Evolutionary conservation across 2,329 filamentous ascomycete species (phyloP), one percentile per base, ranked within the genome.

Genomic region (Pseudogymnoascus sp.): DNA sequence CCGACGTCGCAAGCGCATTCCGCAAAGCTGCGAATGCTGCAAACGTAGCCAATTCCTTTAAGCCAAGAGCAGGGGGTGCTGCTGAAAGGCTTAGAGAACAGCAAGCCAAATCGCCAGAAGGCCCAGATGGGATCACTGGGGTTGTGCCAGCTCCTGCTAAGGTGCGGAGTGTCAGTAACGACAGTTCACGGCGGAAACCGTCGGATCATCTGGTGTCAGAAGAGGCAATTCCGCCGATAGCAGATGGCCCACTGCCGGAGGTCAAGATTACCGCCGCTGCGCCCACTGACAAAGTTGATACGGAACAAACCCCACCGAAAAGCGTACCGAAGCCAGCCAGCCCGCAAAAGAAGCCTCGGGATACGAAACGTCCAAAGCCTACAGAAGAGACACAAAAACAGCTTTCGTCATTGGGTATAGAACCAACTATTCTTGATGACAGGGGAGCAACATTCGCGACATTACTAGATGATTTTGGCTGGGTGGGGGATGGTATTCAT

Each of bases 81-180:
- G 92, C 87, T 61, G 91, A 96, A 66, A 88, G 89, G 61, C 78
- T 96, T 7, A 66, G 70, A 63, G 80, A 82, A 65, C 78, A 81
- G 37, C 82, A 85, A 63, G 79, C 78, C 66, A 85, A 83, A 63
- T 74, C 76, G n/a, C 77, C 76, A 2, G 84, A 88, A 23, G 91
- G 89, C 4, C 89, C 91, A 6, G 93, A 97, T 77, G 93, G 93
- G 2, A 96, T 97, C 67, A 96, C 88, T 11, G 85, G 88, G 40
- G 93, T 97, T 38, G 89, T 97, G 21, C 90, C 90, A 23, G 90
- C 92, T 3, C 92, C 93, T 1, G 83, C 77, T 44, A 76, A 80
- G 15, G 69, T 78, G 46, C 75, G 77, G 63, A 74, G 74, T 10
- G 68, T 72, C 56, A 76, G 73, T 62, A 75, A 70, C 50, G 80